A percentile compares a stretch with the other conserved stretches of the same genome.
Evolutionary conservation across 495 filamentous ascomycete species (phyloP).

Genomic region (Penicillium egyptiacum): DNA sequence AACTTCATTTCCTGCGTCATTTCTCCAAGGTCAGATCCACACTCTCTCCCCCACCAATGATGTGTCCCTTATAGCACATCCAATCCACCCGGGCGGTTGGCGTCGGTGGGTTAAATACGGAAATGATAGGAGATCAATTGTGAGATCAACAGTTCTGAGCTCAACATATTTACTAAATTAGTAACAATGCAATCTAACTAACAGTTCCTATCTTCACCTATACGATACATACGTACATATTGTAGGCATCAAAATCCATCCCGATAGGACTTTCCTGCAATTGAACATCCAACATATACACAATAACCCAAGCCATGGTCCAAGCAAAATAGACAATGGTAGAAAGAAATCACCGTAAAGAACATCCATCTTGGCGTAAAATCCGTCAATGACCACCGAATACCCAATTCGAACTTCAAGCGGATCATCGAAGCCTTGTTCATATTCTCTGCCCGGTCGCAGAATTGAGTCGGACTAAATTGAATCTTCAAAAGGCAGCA

Average conservation of each 20-base stretch:
- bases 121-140: no score
- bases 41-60: no score
- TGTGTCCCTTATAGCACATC: no score
- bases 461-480: not conserved
- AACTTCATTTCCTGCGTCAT: no score
- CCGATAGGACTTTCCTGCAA: not conserved
- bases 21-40: no score
- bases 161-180: not conserved
- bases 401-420: not conserved
- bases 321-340: not conserved
- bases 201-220: no score
- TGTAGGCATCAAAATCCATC: not conserved
- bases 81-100: no score
- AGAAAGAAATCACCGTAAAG: not conserved
- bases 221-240: no score
- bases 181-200: no score
- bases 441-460: not conserved
- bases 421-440: not conserved
- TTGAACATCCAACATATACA: not conserved
- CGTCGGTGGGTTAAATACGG: no score
- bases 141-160: no score
- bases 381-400: not conserved
- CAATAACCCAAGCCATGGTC: not conserved
- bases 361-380: not conserved
- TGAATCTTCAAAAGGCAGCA: not conserved